Base-by-base conservation (phyloP, 2,329 filamentous ascomycete species). In the Claviceps cyperi region DNA sequence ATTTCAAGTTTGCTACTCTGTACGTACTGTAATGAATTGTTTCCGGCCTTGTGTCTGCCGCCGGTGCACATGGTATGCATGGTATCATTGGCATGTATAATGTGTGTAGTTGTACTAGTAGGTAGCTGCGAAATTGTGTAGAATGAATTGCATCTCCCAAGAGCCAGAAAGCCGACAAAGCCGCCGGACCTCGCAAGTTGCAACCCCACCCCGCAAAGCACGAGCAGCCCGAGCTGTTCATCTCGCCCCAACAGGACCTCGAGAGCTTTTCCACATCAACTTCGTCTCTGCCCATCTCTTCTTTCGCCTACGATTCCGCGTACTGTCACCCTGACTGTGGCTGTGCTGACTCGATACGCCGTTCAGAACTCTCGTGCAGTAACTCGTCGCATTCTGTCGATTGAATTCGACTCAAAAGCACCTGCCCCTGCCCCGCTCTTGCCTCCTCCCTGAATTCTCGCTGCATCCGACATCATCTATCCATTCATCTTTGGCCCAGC, bases 361-460 rank as follows among this genome's bases (percentile, higher is more conserved):
- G 2, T 22, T n/a, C 19, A 35, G 13, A 44, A 35, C 11, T 37
- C 32, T 9, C 15, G 32, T 38, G 40, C 19, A 44, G 40, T 21
- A 32, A n/a, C 38, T 48, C 38, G 24, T n/a, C 40, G 28, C 14
- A 21, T 22, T 13, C 32, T 24, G 4, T 13, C n/a, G 24, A n/a
- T 32, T 46, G 14, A 13, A 24, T 14, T 17, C 22, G 15, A 28
- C 22, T 28, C 14, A 5, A 28, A 37, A 43, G 46, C 50, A 43
- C 21, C 47, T 41, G 47, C 47, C 50, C 50, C 50, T 41, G 47
- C 50, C 50, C 50, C 50, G 50, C 50, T 48, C 50, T 35, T 45
- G 38, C 19, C 37, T 39, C 28, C 9, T n/a, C 43, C 28, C 28
- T 32, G 28, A 32, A 32, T 32, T 9, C 28, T 32, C 28, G 9